Evolutionary conservation across 345 rosid species (phyloP).

Genomic region (Anacardium occidentale): DNA sequence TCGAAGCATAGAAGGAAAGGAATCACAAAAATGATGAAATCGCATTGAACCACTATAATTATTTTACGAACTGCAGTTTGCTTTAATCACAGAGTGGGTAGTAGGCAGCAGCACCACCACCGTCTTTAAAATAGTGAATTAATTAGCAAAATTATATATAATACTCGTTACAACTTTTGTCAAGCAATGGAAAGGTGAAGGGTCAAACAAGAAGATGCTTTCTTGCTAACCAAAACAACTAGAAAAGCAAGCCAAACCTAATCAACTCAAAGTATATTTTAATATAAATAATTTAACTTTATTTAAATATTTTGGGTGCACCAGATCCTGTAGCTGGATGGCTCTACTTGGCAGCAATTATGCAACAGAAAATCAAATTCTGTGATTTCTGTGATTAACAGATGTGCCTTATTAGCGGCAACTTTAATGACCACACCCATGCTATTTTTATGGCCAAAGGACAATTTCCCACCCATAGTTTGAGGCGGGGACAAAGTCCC

Average conservation of each 20-base stretch:
- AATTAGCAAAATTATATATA: no score
- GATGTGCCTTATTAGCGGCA: not conserved
- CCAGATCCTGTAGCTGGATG: no score
- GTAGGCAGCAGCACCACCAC: not conserved
- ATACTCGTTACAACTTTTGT: no score
- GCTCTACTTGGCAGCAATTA: not conserved
- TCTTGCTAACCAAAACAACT: not conserved
- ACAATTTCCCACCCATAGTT: no score
- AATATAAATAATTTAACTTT: no score
- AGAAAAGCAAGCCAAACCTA: conserved; percentile 12
- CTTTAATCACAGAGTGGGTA: not conserved
- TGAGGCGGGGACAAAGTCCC: no score
- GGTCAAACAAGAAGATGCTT: not conserved
- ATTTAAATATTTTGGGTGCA: not conserved
- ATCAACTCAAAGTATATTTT: no score
- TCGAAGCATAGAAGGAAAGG: not conserved
- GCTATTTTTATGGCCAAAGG: no score
- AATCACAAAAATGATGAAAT: not conserved
- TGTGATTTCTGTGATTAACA: not conserved
- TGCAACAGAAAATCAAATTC: no score
- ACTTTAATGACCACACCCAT: not conserved
- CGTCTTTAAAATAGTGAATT: not conserved
- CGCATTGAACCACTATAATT: no score
- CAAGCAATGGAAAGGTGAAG: not conserved
- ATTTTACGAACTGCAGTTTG: not conserved